Conservation (phyloP, 805 yeast species). For the Candida arabinofermentans region DNA sequence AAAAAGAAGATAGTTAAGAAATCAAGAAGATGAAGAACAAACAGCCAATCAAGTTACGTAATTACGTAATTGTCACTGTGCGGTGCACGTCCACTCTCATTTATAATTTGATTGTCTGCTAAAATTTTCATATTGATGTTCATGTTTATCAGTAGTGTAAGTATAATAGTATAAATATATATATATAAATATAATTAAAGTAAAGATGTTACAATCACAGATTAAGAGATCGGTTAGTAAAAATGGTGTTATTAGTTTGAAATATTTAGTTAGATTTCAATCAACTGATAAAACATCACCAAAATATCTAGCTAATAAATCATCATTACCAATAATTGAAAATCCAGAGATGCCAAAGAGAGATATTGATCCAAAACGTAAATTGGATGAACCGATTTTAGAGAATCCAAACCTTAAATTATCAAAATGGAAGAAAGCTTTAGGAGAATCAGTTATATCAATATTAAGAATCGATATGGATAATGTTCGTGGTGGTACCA, state of each 20-base stretch:
- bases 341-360: conserved; percentile 33
- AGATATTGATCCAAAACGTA: conserved; percentile 32
- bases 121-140: too few relatives aligned
- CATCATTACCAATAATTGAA: conserved; percentile 32
- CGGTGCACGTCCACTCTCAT: too few relatives aligned
- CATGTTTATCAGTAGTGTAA: too few relatives aligned
- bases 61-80: too few relatives aligned
- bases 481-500: conserved; percentile 85
- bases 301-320: conserved; percentile 27
- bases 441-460: conserved; percentile 64
- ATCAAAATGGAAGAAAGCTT: conserved; percentile 47
- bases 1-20: conserved; percentile 18
- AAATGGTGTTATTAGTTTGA: too few relatives aligned
- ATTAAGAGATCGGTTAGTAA: too few relatives aligned
- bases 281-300: conserved; percentile 20
- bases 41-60: neutral
- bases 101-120: too few relatives aligned
- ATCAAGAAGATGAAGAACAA: conserved; percentile 4
- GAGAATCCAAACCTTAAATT: conserved; percentile 31
- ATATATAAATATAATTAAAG: neutral
- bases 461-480: conserved; percentile 84
- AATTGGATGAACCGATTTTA: conserved; percentile 26
- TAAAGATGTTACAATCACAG: conserved; percentile 6
- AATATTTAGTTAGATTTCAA: conserved; percentile 2
- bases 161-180: too few relatives aligned